phyloP scores from a whole-genome alignment of 2,329 filamentous ascomycete genomes.

The Knoxdaviesia capensis region DNA sequence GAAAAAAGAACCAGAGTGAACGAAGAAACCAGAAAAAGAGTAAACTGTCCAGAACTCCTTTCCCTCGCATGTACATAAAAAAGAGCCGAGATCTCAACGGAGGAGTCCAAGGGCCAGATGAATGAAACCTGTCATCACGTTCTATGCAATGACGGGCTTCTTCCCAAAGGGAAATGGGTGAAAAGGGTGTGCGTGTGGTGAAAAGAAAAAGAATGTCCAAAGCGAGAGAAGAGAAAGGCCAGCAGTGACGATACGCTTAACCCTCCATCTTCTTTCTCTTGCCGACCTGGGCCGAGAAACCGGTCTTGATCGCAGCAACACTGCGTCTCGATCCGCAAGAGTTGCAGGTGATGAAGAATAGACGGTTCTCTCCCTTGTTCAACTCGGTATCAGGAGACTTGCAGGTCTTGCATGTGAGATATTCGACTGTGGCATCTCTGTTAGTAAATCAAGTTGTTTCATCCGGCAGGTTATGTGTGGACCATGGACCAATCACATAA shows the following conservation, averaged over 20 bases:
- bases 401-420: conserved; percentile 98
- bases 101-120: too few species aligned
- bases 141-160: too few species aligned
- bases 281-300: conserved; percentile 98
- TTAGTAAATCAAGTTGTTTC: conserved; percentile 9
- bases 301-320: conserved; percentile 96
- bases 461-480: not conserved
- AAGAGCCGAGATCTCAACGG: too few species aligned
- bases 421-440: conserved; percentile 44
- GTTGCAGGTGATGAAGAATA: conserved; percentile 96
- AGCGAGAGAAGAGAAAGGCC: too few species aligned
- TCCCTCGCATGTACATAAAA: too few species aligned
- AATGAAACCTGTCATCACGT: too few species aligned
- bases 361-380: conserved; percentile 96
- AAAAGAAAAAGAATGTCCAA: too few species aligned
- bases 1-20: too few species aligned
- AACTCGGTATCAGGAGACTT: conserved; percentile 85
- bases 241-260: conserved; percentile 23
- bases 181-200: too few species aligned
- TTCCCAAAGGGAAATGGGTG: too few species aligned
- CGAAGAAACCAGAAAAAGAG: too few species aligned
- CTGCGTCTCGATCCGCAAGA: conserved; percentile 65
- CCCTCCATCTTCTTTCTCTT: conserved; percentile 91
- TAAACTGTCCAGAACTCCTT: too few species aligned
- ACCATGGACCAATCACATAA: not conserved